Conservation (phyloP, 306 rosid genomes). For the Nissolia schottii region DNA sequence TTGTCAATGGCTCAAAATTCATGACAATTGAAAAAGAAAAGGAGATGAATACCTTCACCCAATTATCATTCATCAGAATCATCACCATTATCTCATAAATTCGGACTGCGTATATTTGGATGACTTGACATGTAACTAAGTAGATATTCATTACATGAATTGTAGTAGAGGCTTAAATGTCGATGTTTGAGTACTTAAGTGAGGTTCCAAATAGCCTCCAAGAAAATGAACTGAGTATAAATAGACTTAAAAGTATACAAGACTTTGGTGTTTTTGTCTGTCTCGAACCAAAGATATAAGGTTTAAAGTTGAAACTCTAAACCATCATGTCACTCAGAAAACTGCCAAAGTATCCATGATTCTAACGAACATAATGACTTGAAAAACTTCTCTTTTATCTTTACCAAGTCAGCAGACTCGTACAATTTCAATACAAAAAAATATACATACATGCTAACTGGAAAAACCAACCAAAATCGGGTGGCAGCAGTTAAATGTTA, state of each 20-base stretch:
- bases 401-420: not conserved
- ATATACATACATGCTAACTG: not conserved
- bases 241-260: not conserved
- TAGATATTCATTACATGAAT: not conserved
- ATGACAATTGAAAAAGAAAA: not conserved
- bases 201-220: not conserved
- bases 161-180: not conserved
- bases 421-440: conserved; percentile 4
- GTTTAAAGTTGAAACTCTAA: too few species aligned
- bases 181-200: not conserved
- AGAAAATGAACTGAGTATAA: not conserved
- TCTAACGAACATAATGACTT: not conserved
- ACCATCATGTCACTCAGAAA: too few species aligned
- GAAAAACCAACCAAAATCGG: conserved; percentile 10
- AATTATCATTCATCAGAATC: not conserved
- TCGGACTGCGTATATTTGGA: not conserved
- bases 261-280: too few species aligned
- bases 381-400: not conserved
- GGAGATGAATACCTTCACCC: not conserved
- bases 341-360: not conserved
- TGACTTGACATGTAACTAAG: conserved; percentile 1
- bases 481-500: not conserved
- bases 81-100: not conserved
- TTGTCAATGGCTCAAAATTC: not conserved
- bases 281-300: too few species aligned